These are phyloP conservation scores for Trichosporon ovoides DNA, from an alignment of 1,284 basidiomycete genomes.

Conservation along the genomic window DNA sequence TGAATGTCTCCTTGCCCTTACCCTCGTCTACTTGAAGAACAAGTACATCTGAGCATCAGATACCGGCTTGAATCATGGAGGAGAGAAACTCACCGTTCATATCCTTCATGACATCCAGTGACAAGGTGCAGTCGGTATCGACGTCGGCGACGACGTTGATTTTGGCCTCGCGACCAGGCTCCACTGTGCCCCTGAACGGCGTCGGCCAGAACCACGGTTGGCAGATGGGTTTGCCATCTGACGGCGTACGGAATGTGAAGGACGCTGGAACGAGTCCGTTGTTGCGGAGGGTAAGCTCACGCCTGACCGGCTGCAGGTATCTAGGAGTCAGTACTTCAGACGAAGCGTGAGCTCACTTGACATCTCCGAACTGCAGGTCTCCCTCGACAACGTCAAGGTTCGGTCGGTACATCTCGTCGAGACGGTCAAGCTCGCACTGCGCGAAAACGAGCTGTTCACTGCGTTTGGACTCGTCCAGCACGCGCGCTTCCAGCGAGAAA, in stretches of 20 bases:
- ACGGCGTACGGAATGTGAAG: slow-evolving; percentile 35
- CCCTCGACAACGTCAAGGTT: slow-evolving; percentile 51
- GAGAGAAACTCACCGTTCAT: slow-evolving; percentile 30
- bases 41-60: slow-evolving; percentile 43
- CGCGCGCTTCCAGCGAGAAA: slow-evolving; percentile 22
- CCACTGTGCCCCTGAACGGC: slow-evolving; percentile 28
- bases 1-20: slow-evolving; percentile 42
- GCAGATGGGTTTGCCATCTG: slow-evolving; percentile 35
- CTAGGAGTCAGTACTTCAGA: slow-evolving; percentile 7
- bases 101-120: slow-evolving; percentile 24
- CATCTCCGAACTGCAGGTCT: slow-evolving; percentile 49
- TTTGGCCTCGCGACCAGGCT: slow-evolving; percentile 23
- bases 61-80: neutral
- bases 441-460: slow-evolving; percentile 45
- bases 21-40: slow-evolving; percentile 37
- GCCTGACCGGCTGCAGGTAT: slow-evolving; percentile 22
- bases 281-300: slow-evolving; percentile 30
- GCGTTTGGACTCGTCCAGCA: slow-evolving; percentile 31
- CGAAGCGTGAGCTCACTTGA: slow-evolving; percentile 19
- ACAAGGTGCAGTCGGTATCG: slow-evolving; percentile 18
- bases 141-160: slow-evolving; percentile 30
- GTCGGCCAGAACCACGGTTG: slow-evolving; percentile 37
- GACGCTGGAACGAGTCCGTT: slow-evolving; percentile 33
- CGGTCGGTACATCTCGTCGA: slow-evolving; percentile 51
- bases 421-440: slow-evolving; percentile 43